Evolutionary conservation across 2,329 filamentous ascomycete genomes (phyloP), one percentile per base, ranked within the genome.

Genomic region (Clonostachys sp.): DNA sequence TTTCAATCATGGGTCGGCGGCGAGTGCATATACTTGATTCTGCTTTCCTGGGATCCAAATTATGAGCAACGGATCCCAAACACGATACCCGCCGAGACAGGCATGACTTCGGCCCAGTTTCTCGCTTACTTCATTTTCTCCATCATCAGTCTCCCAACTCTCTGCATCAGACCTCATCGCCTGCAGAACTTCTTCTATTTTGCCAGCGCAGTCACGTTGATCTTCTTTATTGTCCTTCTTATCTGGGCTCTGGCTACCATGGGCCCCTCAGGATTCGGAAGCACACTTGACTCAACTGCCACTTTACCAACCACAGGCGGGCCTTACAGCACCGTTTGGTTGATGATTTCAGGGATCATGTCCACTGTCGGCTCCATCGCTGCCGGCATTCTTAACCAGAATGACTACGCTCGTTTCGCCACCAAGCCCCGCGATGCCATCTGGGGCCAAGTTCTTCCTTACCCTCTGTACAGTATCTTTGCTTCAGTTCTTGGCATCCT

Each of bases 401-500:
- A 44, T 38, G 54, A 57, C 40, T 57, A 55, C 24, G 51, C 51
- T 2, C 52, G 55, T 4, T 57, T 53, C 41, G 51, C 54, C 33
- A 55, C 50, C 41, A 48, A 47, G 7, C 53, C 52, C 0, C 45
- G 50, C 9, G 48, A 50, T 6, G 52, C 44, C 18, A 30, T 53
- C 1, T 55, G 52, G 51, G 51, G 50, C 30, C 55, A 56, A 34
- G 47, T 52, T 8, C 50, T 52, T 16, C 48, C 51, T 2, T 41
- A 56, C 24, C 40, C 48, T 2, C 35, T 55, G 5, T 48, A 53
- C 24, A 49, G 49, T 9, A 53, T 49, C 12, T 48, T 52, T 9
- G 55, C 74, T 46, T 73, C 72, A 7, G 69, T 77, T n/a, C 72
- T 76, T 51, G 61, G 74, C 41, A 75, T 51, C 10, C 36, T 39